Conservation (phyloP, 768 basidiomycete species). For the Cystoderma amianthinum region DNA sequence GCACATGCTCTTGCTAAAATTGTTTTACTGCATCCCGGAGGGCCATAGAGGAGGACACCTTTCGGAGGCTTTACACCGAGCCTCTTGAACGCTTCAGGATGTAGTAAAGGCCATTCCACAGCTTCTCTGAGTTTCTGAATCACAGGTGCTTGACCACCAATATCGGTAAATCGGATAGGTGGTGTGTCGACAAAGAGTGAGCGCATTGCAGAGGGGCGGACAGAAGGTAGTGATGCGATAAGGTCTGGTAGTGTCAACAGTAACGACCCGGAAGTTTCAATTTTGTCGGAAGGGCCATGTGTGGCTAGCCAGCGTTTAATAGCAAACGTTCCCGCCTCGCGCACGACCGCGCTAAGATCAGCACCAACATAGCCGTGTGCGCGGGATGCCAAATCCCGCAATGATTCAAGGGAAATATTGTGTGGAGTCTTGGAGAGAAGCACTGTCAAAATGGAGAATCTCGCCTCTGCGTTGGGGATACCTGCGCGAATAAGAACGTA, state of each 20-base stretch:
- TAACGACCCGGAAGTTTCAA: conserved; percentile 13
- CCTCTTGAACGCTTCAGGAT: conserved; percentile 80
- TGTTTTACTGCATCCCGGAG: conserved; percentile 97
- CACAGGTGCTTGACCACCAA: conserved; percentile 79
- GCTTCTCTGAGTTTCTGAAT: conserved; percentile 86
- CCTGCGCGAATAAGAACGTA: conserved; percentile 35
- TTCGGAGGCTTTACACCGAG: conserved; percentile 86
- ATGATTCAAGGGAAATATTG: conserved; percentile 48
- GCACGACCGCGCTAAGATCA: conserved; percentile 86
- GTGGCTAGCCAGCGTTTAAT: conserved; percentile 72
- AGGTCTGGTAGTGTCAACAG: conserved; percentile 59
- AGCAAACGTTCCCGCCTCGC: conserved; percentile 86
- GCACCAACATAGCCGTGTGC: conserved; percentile 98
- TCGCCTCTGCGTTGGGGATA: conserved; percentile 81
- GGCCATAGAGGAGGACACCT: conserved; percentile 89
- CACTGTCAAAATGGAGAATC: conserved; percentile 82
- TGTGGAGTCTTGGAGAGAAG: conserved; percentile 79
- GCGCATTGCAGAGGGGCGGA: conserved; percentile 91
- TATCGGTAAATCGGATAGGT: conserved; percentile 76
- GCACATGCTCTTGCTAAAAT: conserved; percentile 89
- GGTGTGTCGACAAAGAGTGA: conserved; percentile 87
- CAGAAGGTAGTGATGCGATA: conserved; percentile 59
- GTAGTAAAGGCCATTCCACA: conserved; percentile 91
- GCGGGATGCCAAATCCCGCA: conserved; percentile 60
- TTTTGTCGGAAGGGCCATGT: conserved; percentile 6